These are phyloP conservation scores for Russula compacta DNA, from an alignment of 768 basidiomycete species.

Conservation along the genomic window DNA sequence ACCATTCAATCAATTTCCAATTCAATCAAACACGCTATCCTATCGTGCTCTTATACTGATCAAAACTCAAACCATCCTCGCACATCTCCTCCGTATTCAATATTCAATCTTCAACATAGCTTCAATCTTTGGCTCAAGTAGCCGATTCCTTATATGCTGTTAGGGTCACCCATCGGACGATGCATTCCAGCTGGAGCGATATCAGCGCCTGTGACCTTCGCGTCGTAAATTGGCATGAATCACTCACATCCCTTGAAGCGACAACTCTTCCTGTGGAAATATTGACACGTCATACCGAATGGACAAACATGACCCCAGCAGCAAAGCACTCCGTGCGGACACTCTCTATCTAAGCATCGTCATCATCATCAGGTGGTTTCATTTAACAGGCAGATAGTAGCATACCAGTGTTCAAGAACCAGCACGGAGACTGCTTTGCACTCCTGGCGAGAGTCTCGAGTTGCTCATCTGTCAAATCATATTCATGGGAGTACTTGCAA, in stretches of 20 bases:
- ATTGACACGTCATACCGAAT: constrained; percentile 47
- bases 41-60: neutral
- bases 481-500: constrained; percentile 83
- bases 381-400: neutral
- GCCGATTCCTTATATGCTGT: neutral
- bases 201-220: neutral
- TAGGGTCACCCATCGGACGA: constrained; percentile 13
- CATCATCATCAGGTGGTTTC: neutral
- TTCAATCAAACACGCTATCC: neutral
- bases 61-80: neutral
- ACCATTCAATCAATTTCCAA: neutral
- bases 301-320: constrained; percentile 84
- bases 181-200: constrained; percentile 35
- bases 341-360: constrained; percentile 44
- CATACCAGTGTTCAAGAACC: constrained; percentile 70
- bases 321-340: constrained; percentile 66
- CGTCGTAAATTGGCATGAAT: neutral
- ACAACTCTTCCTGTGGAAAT: constrained; percentile 71
- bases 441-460: constrained; percentile 60
- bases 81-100: neutral
- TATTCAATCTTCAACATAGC: constrained; percentile 1
- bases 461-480: constrained; percentile 61
- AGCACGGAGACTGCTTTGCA: constrained; percentile 82
- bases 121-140: constrained; percentile 1
- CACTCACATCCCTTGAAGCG: constrained; percentile 72